Percentiles rank a stretch among this genome's conserved stretches.
Evolutionary conservation across 1,284 basidiomycete genomes (phyloP).

Genomic region (Cryptococcus jaspeensis): DNA sequence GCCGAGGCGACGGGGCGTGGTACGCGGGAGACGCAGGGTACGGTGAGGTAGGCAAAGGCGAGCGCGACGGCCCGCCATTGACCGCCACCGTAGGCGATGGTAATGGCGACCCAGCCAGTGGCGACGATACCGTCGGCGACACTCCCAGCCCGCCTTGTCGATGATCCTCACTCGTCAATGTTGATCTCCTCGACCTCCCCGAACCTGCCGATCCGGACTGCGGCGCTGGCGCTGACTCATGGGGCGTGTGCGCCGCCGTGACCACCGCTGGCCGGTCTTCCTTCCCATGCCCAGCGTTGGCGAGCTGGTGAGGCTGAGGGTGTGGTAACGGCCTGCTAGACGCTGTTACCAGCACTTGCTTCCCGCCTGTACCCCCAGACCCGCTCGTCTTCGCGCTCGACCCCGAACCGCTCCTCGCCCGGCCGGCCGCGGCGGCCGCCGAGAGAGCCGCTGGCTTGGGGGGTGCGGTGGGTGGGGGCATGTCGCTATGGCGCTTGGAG

Average conservation of each 20-base stretch:
- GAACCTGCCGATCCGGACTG: neutral
- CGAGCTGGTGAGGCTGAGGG: neutral
- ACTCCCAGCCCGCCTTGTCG: no score
- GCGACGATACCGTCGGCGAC: neutral
- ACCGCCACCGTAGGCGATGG: neutral
- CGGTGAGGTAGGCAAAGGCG: neutral
- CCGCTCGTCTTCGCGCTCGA: slow-evolving; percentile 7
- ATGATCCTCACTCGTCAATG: no score
- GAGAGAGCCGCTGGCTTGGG: slow-evolving; percentile 4
- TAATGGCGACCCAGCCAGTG: neutral
- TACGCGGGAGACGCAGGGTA: neutral
- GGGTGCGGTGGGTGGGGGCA: slow-evolving; percentile 2
- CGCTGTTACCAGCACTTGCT: neutral
- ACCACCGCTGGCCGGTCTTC: no score
- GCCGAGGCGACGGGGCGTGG: slow-evolving; percentile 2
- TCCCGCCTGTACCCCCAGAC: neutral
- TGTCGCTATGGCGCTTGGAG: slow-evolving; percentile 37
- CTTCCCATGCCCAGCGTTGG: no score
- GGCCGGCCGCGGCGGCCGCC: slow-evolving; percentile 3
- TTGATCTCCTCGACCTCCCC: no score
- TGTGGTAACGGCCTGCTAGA: slow-evolving; percentile 4
- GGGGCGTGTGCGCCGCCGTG: no score
- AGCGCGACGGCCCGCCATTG: neutral
- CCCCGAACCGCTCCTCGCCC: slow-evolving; percentile 13
- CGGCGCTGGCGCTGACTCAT: no score